Evolutionary conservation across 345 rosid species (phyloP).

Genomic region (Melastoma malabathricum): DNA sequence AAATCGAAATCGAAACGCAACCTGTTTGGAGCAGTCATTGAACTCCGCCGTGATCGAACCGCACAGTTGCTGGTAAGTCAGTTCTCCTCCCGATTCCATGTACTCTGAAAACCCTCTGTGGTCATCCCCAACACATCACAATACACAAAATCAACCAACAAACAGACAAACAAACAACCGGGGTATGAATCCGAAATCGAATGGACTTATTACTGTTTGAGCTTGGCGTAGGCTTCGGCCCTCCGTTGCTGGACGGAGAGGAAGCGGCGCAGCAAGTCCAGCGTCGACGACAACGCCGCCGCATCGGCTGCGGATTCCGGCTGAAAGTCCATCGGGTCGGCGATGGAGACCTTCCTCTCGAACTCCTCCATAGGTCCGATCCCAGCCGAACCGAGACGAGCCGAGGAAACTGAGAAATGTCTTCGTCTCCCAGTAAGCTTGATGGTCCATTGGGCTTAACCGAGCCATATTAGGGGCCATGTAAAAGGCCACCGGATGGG

Average conservation of each 20-base stretch:
- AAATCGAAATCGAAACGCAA: constrained; percentile 6
- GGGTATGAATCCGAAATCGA: background rate
- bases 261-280: constrained; percentile 46
- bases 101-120: constrained; percentile 70
- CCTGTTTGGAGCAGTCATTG: constrained; percentile 87
- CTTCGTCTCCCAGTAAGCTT: too few relatives aligned
- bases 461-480: too few relatives aligned
- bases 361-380: constrained; percentile 44
- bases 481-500: too few relatives aligned
- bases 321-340: constrained; percentile 28
- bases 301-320: background rate
- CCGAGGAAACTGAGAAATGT: too few relatives aligned
- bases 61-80: constrained; percentile 71
- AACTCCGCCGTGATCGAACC: constrained; percentile 64
- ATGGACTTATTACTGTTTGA: constrained; percentile 35
- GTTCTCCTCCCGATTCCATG: constrained; percentile 59
- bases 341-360: constrained; percentile 44
- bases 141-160: too few relatives aligned
- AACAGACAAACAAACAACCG: background rate
- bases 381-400: too few relatives aligned
- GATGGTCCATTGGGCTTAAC: too few relatives aligned
- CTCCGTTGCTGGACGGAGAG: constrained; percentile 69
- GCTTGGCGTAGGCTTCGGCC: constrained; percentile 74
- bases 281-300: constrained; percentile 15
- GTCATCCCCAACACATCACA: background rate